Conservation (phyloP, 148 eudicot genomes). For the Tetragonia tetragonoides region DNA sequence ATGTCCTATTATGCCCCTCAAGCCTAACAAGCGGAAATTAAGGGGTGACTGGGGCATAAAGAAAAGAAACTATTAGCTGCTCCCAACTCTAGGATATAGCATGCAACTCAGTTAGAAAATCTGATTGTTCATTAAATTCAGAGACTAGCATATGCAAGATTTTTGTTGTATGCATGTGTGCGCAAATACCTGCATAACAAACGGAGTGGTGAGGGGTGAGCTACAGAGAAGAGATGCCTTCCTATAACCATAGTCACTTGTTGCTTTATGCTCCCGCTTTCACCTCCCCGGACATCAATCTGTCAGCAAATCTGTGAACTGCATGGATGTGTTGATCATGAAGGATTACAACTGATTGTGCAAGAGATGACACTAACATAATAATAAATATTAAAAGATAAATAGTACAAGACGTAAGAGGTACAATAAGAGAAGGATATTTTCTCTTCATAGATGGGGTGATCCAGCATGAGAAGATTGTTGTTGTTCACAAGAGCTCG, state of each 20-base stretch:
- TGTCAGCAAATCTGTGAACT: conserved; percentile 55
- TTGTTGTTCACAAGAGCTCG: conserved; percentile 78
- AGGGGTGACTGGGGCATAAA: not conserved
- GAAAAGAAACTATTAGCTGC: not conserved
- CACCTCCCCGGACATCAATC: conserved; percentile 37
- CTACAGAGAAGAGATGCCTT: not conserved
- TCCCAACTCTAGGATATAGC: not conserved
- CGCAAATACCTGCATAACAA: not conserved
- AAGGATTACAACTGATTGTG: conserved; percentile 35
- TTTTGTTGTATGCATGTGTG: too few relatives aligned
- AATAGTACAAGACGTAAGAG: not conserved
- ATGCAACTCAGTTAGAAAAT: conserved; percentile 3
- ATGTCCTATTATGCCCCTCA: too few relatives aligned
- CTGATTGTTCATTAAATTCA: not conserved
- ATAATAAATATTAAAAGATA: not conserved
- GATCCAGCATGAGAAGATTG: conserved; percentile 76
- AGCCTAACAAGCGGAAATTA: not conserved
- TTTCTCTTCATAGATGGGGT: conserved; percentile 64
- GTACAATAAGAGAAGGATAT: conserved; percentile 54
- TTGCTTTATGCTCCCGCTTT: conserved; percentile 14
- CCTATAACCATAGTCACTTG: not conserved
- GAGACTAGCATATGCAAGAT: not conserved
- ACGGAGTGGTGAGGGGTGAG: not conserved
- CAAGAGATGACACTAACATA: not conserved
- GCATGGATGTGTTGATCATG: conserved; percentile 42